Evolutionary conservation across 2,329 filamentous ascomycete species (phyloP).

Genomic region (Exserohilum turcica): DNA sequence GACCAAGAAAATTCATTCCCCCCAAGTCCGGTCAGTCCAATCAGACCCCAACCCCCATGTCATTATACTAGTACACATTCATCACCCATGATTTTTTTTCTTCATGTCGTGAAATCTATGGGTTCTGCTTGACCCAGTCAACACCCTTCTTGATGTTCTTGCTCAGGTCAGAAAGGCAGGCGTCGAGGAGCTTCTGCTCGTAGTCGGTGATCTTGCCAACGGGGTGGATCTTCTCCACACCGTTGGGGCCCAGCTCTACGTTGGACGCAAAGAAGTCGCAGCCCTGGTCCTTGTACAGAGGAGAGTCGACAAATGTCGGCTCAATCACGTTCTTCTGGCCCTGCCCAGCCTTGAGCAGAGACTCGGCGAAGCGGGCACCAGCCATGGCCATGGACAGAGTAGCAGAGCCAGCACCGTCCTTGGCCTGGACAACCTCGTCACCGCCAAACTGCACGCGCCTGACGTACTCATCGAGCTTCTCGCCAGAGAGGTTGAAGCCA

Average conservation of each 20-base stretch:
- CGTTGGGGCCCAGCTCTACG: constrained; percentile 94
- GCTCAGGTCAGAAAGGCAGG: constrained; percentile 80
- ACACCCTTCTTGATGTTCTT: constrained; percentile 94
- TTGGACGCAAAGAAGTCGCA: constrained; percentile 95
- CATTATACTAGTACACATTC: constrained; percentile 39
- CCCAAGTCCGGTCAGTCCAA: constrained; percentile 28
- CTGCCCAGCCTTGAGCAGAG: constrained; percentile 86
- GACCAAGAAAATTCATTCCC: constrained; percentile 14
- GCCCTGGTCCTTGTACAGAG: constrained; percentile 97
- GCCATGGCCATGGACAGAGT: constrained; percentile 99
- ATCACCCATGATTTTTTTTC: constrained; percentile 1
- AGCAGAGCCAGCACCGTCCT: constrained; percentile 95
- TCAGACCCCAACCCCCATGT: constrained; percentile 27
- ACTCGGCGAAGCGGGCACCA: constrained; percentile 83
- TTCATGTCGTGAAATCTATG: constrained; percentile 27
- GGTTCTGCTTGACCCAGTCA: constrained; percentile 67
- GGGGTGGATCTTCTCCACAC: constrained; percentile 90
- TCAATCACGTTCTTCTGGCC: constrained; percentile 95
- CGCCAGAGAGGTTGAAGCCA: constrained; percentile 81
- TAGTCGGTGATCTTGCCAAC: constrained; percentile 81
- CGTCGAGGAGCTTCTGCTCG: constrained; percentile 90
- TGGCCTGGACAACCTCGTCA: constrained; percentile 98
- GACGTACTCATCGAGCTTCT: constrained; percentile 76
- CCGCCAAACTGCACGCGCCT: constrained; percentile 98
- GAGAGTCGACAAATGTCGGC: constrained; percentile 95